These are phyloP conservation scores for Aspergillus tamarii DNA, from an alignment of 2,329 filamentous ascomycete species.

Conservation along the genomic window DNA sequence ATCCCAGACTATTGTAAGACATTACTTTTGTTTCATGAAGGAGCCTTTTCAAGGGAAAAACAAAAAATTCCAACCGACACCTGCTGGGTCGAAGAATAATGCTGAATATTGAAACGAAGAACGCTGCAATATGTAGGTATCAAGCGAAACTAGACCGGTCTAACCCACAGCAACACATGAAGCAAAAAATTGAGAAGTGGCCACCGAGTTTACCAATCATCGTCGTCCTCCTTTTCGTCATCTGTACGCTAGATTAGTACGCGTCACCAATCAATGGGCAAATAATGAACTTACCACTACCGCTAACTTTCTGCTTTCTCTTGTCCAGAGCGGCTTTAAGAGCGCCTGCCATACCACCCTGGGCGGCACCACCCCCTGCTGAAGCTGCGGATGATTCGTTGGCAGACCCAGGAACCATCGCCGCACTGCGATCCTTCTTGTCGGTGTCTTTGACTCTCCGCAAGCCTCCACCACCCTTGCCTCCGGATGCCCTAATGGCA, in stretches of 20 bases:
- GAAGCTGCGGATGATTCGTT: conserved; percentile 63
- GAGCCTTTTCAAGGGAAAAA: background rate
- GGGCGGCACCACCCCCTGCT: conserved; percentile 56
- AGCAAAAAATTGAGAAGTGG: conserved; percentile 1
- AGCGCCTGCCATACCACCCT: conserved; percentile 75
- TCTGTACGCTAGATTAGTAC: conserved; percentile 39
- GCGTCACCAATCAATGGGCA: background rate
- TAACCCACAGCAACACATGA: conserved; percentile 12
- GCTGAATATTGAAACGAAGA: conserved; percentile 11
- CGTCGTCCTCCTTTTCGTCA: conserved; percentile 51
- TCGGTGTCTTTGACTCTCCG: conserved; percentile 51
- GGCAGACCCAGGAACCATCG: conserved; percentile 52
- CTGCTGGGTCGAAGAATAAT: conserved; percentile 1
- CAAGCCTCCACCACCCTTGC: conserved; percentile 52
- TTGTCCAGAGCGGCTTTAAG: conserved; percentile 76
- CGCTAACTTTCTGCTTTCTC: conserved; percentile 90
- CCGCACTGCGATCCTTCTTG: conserved; percentile 51
- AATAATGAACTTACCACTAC: conserved; percentile 76
- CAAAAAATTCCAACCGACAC: background rate
- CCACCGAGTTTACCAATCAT: conserved; percentile 45
- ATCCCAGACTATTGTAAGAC: background rate
- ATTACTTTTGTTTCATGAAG: background rate
- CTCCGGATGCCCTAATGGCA: conserved; percentile 58
- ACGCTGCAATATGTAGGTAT: conserved; percentile 20
- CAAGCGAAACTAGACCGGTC: conserved; percentile 18